Evolutionary conservation across 2,329 filamentous ascomycete species (phyloP), one percentile per base, ranked within the genome.

Genomic region (Aspergillus versicolor): DNA sequence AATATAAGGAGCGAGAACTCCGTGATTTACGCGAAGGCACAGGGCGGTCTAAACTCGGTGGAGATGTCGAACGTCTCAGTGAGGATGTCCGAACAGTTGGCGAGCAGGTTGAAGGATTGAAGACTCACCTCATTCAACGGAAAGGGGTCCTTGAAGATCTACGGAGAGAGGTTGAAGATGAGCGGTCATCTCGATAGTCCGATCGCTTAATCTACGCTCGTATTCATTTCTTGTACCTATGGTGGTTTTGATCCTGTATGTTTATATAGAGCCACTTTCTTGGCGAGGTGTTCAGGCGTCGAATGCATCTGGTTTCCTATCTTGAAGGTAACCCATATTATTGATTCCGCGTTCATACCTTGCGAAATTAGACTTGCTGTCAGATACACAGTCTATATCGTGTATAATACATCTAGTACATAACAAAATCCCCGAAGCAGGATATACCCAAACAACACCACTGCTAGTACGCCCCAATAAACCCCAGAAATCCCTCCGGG

Each of bases 101-200:
- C 68, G 93, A 97, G 76, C 93, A 99, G 80, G 88, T 99, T 2
- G 92, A 97, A 63, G 92, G 92, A 1, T 74, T 99, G 63, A 92
- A 96, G 78, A 78, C 81, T 60, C 94, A 99, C 79, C 77, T 97
- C 68, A 82, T 85, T 67, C 86, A 87, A 63, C 82, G 94, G 60
- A 85, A 93, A 75, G 84, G 88, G 63, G 84, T 88, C 30, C 78
- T 99, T 67, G 86, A 89, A 47, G 88, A 91, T 72, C 71, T 97
- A 71, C 84, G 86, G 75, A 81, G 85, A 70, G 87, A 97, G 77
- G 89, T 97, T 75, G 92, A 97, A 68, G 88, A 91, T 21, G 92
- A 93, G 82, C 94, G 90, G 80, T 78, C 79, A 58, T 78, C 81
- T 60, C 73, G 73, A 56, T 75, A 68, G 66, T 44, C 11, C 45